These are phyloP conservation scores for Colletotrichum spinosum DNA, from an alignment of 2,329 filamentous ascomycete species.

Conservation along the genomic window DNA sequence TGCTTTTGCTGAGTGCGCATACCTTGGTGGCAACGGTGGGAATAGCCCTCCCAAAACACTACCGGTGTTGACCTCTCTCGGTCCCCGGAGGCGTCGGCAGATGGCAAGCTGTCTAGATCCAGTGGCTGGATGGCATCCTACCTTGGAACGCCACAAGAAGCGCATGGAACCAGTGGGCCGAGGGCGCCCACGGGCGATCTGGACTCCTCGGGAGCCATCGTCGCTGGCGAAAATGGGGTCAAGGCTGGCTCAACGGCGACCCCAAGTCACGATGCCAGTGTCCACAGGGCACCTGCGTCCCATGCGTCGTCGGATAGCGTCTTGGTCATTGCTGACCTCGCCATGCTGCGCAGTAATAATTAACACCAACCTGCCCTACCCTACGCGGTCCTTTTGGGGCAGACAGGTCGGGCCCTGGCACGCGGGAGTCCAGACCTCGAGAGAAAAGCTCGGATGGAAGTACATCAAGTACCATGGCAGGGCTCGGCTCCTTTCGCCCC, in stretches of 20 bases:
- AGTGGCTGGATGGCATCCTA: conserved; percentile 20
- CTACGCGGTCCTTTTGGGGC: neutral
- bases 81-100: conserved; percentile 25
- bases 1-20: neutral
- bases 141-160: conserved; percentile 20
- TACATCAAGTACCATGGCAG: neutral
- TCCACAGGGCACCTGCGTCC: neutral
- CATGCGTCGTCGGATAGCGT: neutral
- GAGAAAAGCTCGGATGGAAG: conserved; percentile 23
- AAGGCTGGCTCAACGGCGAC: neutral
- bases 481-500: conserved; percentile 19
- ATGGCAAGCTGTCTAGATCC: conserved; percentile 20
- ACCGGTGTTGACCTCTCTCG: neutral
- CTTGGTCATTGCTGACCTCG: too few relatives aligned
- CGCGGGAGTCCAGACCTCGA: conserved; percentile 25
- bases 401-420: conserved; percentile 24
- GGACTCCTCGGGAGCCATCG: neutral
- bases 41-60: neutral
- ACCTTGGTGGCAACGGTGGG: neutral
- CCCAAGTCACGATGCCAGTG: neutral
- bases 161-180: neutral
- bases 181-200: conserved; percentile 12
- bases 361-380: too few relatives aligned
- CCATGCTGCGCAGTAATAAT: too few relatives aligned
- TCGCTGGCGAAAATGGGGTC: too few relatives aligned